These are phyloP conservation scores for Talaromyces sp. DNA, from an alignment of 2,329 filamentous ascomycete genomes.

Conservation along the genomic window DNA sequence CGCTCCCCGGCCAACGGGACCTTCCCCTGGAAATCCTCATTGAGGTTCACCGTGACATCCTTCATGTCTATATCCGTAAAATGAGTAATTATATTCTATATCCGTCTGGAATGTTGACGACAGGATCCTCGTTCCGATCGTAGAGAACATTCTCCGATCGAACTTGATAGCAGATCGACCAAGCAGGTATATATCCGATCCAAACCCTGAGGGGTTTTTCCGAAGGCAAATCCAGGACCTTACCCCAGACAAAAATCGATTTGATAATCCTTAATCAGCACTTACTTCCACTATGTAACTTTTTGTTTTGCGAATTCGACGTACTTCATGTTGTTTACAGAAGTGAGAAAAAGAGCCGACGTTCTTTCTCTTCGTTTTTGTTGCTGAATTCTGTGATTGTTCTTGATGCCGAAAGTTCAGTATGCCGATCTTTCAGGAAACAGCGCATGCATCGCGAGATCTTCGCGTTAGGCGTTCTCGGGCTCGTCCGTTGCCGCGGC, in stretches of 20 bases:
- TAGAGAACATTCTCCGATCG: background rate
- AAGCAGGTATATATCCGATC: background rate
- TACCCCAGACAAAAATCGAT: background rate
- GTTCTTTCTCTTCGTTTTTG: background rate
- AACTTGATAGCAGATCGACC: background rate
- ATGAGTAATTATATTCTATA: background rate
- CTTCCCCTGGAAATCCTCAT: background rate
- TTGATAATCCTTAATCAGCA: background rate
- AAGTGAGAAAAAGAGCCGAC: background rate
- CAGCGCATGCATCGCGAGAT: slow-evolving; percentile 29
- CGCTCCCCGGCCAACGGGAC: background rate
- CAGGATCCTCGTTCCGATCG: no score
- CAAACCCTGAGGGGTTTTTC: background rate
- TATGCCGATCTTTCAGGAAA: slow-evolving; percentile 8
- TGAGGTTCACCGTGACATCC: background rate
- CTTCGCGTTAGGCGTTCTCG: slow-evolving; percentile 41
- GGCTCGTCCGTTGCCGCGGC: slow-evolving; percentile 37
- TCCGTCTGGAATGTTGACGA: background rate
- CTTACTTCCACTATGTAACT: background rate
- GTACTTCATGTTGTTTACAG: background rate
- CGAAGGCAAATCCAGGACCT: background rate
- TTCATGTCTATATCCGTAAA: background rate
- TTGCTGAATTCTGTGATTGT: background rate
- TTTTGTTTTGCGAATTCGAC: background rate
- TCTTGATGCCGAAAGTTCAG: background rate